Percentiles rank a stretch among this genome's conserved stretches.
These are phyloP conservation scores for Eucalyptus pauciflora DNA, from an alignment of 345 rosid genomes.

Conservation along the genomic window DNA sequence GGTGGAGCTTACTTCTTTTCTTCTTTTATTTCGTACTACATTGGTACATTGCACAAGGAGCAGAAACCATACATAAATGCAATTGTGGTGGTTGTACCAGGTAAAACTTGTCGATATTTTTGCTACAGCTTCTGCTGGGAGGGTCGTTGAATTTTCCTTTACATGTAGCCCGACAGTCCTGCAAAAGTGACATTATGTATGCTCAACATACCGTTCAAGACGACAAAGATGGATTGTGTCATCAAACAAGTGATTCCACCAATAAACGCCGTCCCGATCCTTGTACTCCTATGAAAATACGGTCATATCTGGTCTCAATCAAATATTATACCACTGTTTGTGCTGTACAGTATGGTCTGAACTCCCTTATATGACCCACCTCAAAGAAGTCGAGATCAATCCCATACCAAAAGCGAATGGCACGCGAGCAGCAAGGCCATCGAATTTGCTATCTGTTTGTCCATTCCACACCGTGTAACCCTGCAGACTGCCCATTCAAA, in stretches of 20 bases:
- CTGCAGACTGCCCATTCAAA: neutral
- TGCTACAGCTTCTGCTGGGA: neutral
- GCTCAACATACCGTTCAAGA: neutral
- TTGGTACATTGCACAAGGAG: neutral
- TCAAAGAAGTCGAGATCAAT: slow-evolving; percentile 14
- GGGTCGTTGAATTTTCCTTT: slow-evolving; percentile 6
- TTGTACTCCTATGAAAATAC: neutral
- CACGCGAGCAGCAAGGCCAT: slow-evolving; percentile 1
- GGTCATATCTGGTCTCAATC: neutral
- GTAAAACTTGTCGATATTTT: neutral
- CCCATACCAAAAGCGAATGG: slow-evolving; percentile 28
- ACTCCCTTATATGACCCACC: neutral
- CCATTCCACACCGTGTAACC: slow-evolving; percentile 39
- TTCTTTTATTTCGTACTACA: neutral
- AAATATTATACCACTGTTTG: neutral
- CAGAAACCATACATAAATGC: neutral
- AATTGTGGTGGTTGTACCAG: neutral
- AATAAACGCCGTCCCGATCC: neutral
- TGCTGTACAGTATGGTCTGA: neutral
- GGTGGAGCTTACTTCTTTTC: neutral
- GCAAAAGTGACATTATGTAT: neutral
- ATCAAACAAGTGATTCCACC: neutral
- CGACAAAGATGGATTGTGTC: neutral
- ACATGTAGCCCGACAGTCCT: slow-evolving; percentile 1
- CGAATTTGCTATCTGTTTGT: neutral